Evolutionary conservation across 352 stramenopile genomes (phyloP), one percentile per base, ranked within the genome.

Genomic region (Phytophthora tentaculata): DNA sequence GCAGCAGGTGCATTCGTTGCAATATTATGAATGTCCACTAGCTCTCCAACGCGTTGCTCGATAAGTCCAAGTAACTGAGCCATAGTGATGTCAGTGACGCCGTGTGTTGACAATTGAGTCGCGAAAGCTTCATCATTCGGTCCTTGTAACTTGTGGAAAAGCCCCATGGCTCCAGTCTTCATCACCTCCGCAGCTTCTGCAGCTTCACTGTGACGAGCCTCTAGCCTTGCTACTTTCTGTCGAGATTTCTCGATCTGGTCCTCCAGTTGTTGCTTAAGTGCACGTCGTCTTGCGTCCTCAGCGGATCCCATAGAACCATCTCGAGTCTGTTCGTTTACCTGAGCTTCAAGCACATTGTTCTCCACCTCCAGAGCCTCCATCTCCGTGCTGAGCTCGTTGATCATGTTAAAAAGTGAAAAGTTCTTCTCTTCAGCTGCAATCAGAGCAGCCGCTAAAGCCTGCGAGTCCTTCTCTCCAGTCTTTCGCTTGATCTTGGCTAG

Each of bases 391-490:
- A 98, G 75, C 53, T 97, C 90, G 73, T 97, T 98, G 73, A 98
- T 95, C 69, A 97, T 92, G 59, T 97, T 98, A 71, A 98, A 98
- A 17, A 98, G 81, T 47, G 86, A 96, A 61, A 98, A 98, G 74
- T 98, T 98, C 71, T 98, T 97, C 63, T 98, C 92, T 48, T 98
- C 94, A 2, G 91, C 91, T 43, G 89, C 76, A 44, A 97, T 49
- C 43, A 98, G 86, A 24, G 84, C 91, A 37, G 86, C 80, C 17
- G 95, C 87, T 37, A 98, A 74, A 51, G 95, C 89, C 8, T 94
- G 75, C 23, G 95, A 80, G 71, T 96, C 87, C 17, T 53, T 79
- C 37, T 98, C 77, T 2, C 89, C 87, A 6, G 94, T 98, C 43
- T 94, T 92, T 61, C 94, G 90, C 67, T 91, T 90, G 66, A 98